Conservation (phyloP, 371 early-diverging fungal genomes). For the Apophysomyces variabilis region DNA sequence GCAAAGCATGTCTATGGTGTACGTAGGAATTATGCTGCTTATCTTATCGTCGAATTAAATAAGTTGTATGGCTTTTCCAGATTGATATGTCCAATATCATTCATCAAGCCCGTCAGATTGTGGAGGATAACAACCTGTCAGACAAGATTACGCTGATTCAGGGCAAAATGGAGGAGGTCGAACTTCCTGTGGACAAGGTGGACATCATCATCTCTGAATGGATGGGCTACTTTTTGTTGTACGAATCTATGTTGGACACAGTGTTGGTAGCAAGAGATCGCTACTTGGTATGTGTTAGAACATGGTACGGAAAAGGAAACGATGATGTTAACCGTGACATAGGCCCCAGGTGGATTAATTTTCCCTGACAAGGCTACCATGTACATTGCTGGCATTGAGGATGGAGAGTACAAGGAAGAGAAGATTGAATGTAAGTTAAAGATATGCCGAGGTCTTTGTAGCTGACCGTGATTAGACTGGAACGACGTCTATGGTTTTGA, state of each 20-base stretch:
- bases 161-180: conserved; percentile 96
- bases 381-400: conserved; percentile 92
- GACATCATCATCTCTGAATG: conserved; percentile 98
- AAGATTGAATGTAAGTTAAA: conserved; percentile 75
- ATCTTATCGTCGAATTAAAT: too few relatives aligned
- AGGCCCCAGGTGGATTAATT: conserved; percentile 78
- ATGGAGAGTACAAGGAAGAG: conserved; percentile 92
- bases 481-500: conserved; percentile 93
- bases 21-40: conserved; percentile 24
- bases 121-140: conserved; percentile 84
- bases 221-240: conserved; percentile 99
- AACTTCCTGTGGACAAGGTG: conserved; percentile 87
- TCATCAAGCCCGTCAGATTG: conserved; percentile 89
- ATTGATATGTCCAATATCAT: conserved; percentile 98
- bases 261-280: conserved; percentile 95
- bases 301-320: conserved; percentile 8
- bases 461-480: conserved; percentile 66
- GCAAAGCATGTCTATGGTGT: conserved; percentile 93
- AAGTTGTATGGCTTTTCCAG: conserved; percentile 25
- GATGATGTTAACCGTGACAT: conserved; percentile 1
- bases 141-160: conserved; percentile 87
- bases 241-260: conserved; percentile 98
- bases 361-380: conserved; percentile 94
- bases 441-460: conserved; percentile 16
- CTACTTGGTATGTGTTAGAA: conserved; percentile 67